Conservation (phyloP, 169 alveolate species). For the Amoebophrya sp. region DNA sequence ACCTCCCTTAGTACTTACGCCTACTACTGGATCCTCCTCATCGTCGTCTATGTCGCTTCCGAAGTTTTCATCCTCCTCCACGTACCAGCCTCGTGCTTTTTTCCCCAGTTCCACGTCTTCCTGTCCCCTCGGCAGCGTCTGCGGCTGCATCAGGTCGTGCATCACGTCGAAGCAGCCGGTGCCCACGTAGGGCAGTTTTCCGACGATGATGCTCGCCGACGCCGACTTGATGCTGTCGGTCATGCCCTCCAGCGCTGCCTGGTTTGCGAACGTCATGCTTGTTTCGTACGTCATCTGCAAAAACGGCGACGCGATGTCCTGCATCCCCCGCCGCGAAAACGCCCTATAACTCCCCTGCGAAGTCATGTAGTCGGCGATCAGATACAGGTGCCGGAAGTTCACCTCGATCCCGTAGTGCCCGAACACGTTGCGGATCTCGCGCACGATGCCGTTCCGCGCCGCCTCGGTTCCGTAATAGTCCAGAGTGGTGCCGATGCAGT, state of each 20-base stretch:
- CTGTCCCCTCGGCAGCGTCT: too few species aligned
- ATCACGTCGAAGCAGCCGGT: neutral
- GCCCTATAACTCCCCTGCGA: slow-evolving; percentile 76
- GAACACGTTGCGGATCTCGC: slow-evolving; percentile 85
- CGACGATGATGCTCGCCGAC: neutral
- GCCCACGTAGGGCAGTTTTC: neutral
- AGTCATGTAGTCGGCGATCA: slow-evolving; percentile 94
- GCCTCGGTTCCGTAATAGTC: slow-evolving; percentile 97
- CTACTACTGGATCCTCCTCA: too few species aligned
- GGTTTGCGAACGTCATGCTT: slow-evolving; percentile 72
- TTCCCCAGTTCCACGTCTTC: too few species aligned
- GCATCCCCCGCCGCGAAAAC: slow-evolving; percentile 74
- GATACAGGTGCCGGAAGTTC: slow-evolving; percentile 85
- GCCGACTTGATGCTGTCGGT: neutral
- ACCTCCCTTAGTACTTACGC: too few species aligned
- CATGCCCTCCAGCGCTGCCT: slow-evolving; percentile 30
- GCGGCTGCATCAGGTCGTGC: neutral
- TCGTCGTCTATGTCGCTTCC: too few species aligned
- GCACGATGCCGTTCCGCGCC: slow-evolving; percentile 82
- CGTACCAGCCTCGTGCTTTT: too few species aligned
- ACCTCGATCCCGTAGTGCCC: slow-evolving; percentile 90
- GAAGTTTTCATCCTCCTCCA: too few species aligned
- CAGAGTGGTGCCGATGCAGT: slow-evolving; percentile 80
- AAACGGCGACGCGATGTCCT: slow-evolving; percentile 75
- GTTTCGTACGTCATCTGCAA: slow-evolving; percentile 93